Percentiles rank a stretch among this genome's conserved stretches.
Conservation (phyloP, 495 filamentous ascomycete genomes). For the Aspergillus steynii region DNA sequence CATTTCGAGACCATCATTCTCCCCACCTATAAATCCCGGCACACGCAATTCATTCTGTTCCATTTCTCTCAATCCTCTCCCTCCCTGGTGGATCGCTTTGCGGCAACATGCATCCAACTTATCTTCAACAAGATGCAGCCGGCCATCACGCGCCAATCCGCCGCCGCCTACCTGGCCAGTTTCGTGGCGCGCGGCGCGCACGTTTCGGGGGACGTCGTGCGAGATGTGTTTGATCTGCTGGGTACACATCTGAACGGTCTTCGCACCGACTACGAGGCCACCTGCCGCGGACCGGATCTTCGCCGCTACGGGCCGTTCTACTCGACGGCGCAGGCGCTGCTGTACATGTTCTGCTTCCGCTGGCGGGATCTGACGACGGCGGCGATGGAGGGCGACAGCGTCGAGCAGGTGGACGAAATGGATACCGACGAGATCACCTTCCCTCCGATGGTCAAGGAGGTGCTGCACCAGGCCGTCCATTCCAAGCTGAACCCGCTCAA, state of each 20-base stretch:
- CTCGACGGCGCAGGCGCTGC: slow-evolving; percentile 77
- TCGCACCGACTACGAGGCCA: slow-evolving; percentile 59
- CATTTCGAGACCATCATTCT: slow-evolving; percentile 85
- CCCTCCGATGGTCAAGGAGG: slow-evolving; percentile 69
- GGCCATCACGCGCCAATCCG: slow-evolving; percentile 71
- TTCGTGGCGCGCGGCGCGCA: slow-evolving; percentile 87
- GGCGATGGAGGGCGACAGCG: slow-evolving; percentile 46
- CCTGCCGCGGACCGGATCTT: slow-evolving; percentile 80
- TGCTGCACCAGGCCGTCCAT: slow-evolving; percentile 71
- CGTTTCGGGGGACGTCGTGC: slow-evolving; percentile 71
- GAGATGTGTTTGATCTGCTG: slow-evolving; percentile 74
- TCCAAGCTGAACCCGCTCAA: slow-evolving; percentile 92
- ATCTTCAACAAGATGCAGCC: slow-evolving; percentile 63
- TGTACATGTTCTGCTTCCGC: slow-evolving; percentile 98
- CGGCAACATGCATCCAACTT: slow-evolving; percentile 72
- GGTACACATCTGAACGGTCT: slow-evolving; percentile 70
- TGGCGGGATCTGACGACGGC: slow-evolving; percentile 83
- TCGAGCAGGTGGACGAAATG: slow-evolving; percentile 51
- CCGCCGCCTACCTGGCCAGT: slow-evolving; percentile 89
- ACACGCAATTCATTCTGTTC: slow-evolving; percentile 90
- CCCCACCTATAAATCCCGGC: slow-evolving; percentile 82
- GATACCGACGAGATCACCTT: slow-evolving; percentile 70
- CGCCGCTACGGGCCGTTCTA: slow-evolving; percentile 84
- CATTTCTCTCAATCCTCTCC: slow-evolving; percentile 83
- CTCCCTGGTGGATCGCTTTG: slow-evolving; percentile 74